phyloP scores from a whole-genome alignment of 1,139 yeast genomes.

The Scheffersomyces segobiensis region DNA sequence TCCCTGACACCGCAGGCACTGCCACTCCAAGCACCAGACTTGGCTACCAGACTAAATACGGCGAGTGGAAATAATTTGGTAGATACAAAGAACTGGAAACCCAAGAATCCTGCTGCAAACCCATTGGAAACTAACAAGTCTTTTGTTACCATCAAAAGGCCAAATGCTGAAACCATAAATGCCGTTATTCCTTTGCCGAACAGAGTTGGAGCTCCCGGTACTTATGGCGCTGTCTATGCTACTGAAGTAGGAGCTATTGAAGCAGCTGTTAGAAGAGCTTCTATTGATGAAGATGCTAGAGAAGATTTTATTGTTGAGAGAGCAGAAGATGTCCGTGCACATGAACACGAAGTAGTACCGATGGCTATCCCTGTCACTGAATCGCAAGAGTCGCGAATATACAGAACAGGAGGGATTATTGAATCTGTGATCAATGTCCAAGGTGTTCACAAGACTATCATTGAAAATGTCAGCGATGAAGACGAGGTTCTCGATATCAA shows the following conservation, averaged over 20 bases:
- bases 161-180: slow-evolving; percentile 27
- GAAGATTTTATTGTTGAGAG: slow-evolving; percentile 15
- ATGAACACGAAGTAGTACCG: slow-evolving; percentile 3
- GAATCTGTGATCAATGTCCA: slow-evolving; percentile 83
- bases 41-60: not conserved
- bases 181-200: slow-evolving; percentile 26
- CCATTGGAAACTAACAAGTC: slow-evolving; percentile 75
- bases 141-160: slow-evolving; percentile 69
- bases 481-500: slow-evolving; percentile 20
- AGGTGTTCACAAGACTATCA: slow-evolving; percentile 86
- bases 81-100: slow-evolving; percentile 38
- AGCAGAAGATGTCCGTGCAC: slow-evolving; percentile 25
- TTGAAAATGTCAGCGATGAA: slow-evolving; percentile 57
- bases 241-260: slow-evolving; percentile 54
- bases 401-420: slow-evolving; percentile 69
- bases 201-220: slow-evolving; percentile 12
- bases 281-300: slow-evolving; percentile 8
- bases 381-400: slow-evolving; percentile 37
- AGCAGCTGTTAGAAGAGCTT: slow-evolving; percentile 26
- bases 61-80: slow-evolving; percentile 10
- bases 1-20: not conserved
- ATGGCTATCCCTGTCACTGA: slow-evolving; percentile 21
- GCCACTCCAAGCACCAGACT: not conserved
- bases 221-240: slow-evolving; percentile 45
- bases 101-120: slow-evolving; percentile 76